phyloP scores from a whole-genome alignment of 2,329 filamentous ascomycete genomes.

The Aspergillus sp. region DNA sequence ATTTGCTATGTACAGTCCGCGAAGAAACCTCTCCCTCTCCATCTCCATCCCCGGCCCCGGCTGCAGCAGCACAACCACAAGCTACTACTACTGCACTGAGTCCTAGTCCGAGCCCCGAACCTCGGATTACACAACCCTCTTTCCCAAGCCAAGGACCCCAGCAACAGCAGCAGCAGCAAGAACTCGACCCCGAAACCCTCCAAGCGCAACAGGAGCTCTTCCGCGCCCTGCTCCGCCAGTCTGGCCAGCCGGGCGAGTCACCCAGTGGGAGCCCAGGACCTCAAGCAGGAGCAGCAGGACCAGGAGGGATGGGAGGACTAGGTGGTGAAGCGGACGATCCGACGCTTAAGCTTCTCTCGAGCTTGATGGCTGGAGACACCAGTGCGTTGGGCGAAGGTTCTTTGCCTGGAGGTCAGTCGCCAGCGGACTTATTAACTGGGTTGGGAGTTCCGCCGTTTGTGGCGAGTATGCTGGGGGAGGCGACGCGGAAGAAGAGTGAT shows the following conservation, averaged over 20 bases:
- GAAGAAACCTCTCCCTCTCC: constrained; percentile 32
- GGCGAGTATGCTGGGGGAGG: constrained; percentile 42
- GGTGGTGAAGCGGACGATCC: constrained; percentile 28
- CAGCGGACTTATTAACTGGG: constrained; percentile 39
- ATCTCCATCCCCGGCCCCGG: constrained; percentile 25
- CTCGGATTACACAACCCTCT: background rate
- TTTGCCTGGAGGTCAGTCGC: constrained; percentile 7
- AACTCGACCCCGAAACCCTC: constrained; percentile 10
- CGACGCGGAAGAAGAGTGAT: constrained; percentile 39
- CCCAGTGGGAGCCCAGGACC: background rate
- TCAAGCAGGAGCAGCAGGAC: background rate
- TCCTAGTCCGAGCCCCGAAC: background rate
- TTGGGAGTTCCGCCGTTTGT: constrained; percentile 46
- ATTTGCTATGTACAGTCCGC: constrained; percentile 21
- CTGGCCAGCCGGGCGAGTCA: constrained; percentile 24
- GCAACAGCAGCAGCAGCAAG: constrained; percentile 8
- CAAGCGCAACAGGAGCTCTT: constrained; percentile 39
- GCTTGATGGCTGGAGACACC: constrained; percentile 34
- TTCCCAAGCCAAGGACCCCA: constrained; percentile 13
- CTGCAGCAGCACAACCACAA: background rate
- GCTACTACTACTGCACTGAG: constrained; percentile 11
- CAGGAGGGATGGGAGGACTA: background rate
- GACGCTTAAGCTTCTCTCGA: constrained; percentile 39
- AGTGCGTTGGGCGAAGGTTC: background rate
- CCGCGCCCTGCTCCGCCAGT: constrained; percentile 43